Conservation (phyloP, 2,329 filamentous ascomycete species). For the Monosporascus sp. region DNA sequence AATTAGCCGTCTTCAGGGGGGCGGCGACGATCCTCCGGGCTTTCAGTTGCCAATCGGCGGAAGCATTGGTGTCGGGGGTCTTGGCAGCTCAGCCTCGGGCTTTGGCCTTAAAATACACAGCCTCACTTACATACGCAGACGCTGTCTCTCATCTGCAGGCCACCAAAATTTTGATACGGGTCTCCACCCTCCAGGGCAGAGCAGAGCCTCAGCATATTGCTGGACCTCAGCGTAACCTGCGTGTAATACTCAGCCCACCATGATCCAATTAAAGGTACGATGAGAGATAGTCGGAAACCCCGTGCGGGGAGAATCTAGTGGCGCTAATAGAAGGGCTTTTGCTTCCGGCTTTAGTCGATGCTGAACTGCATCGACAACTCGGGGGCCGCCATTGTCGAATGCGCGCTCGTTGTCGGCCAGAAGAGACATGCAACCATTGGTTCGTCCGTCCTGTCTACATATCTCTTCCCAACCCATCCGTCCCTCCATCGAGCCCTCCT, state of each 20-base stretch:
- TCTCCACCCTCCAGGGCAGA: neutral
- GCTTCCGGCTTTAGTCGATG: conserved; percentile 71
- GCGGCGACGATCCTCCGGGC: neutral
- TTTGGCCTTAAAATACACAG: too few relatives aligned
- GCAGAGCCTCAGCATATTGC: neutral
- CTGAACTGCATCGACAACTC: conserved; percentile 99
- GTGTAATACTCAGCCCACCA: conserved; percentile 44
- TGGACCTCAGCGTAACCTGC: conserved; percentile 11
- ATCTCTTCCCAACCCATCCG: conserved; percentile 1
- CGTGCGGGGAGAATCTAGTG: neutral
- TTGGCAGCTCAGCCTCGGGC: too few relatives aligned
- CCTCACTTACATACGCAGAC: too few relatives aligned
- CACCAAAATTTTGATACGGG: too few relatives aligned
- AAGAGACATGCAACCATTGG: conserved; percentile 86
- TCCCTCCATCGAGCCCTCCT: neutral
- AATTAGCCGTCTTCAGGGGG: neutral
- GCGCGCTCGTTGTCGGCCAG: conserved; percentile 86
- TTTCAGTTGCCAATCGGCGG: neutral
- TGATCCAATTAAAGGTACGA: conserved; percentile 85
- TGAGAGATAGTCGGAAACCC: neutral
- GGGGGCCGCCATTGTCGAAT: conserved; percentile 94
- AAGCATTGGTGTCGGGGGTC: neutral
- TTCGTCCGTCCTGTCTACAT: conserved; percentile 38
- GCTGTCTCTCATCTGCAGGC: too few relatives aligned
- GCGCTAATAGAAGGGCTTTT: neutral